Conservation (phyloP, 495 filamentous ascomycete species). For the Lindgomyces ingoldianus region DNA sequence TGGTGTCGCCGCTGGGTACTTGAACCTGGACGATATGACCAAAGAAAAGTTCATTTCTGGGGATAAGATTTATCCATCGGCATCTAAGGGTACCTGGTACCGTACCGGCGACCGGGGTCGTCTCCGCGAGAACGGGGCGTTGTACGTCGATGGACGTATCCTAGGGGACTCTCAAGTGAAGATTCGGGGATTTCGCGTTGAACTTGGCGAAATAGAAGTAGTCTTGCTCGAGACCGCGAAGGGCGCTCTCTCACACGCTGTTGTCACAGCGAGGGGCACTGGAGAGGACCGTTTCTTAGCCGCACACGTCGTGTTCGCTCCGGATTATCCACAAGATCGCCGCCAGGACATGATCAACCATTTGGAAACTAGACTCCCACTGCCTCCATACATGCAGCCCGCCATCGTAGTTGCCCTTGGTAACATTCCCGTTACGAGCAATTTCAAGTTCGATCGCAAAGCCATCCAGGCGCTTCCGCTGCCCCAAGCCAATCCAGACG, state of each 20-base stretch:
- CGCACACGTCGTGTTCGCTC: conserved; percentile 8
- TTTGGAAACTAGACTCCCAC: background rate
- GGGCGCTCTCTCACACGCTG: background rate
- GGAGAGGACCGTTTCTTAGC: background rate
- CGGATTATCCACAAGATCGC: background rate
- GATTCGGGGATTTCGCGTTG: conserved; percentile 90
- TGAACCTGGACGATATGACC: background rate
- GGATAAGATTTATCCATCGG: too few species aligned
- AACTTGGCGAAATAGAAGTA: conserved; percentile 82
- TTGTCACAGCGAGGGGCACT: background rate
- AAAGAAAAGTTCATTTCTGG: background rate
- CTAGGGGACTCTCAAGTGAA: conserved; percentile 83
- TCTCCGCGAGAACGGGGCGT: background rate
- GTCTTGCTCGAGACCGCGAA: background rate
- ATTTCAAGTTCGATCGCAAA: background rate
- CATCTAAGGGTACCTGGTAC: background rate
- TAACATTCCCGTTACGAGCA: background rate
- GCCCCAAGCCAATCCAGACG: background rate
- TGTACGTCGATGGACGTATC: conserved; percentile 1
- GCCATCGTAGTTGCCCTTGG: background rate
- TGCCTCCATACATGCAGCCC: conserved; percentile 10
- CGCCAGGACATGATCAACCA: background rate
- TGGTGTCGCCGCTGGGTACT: background rate
- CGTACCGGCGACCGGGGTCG: conserved; percentile 7
- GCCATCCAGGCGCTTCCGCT: conserved; percentile 5